Conservation (phyloP, 2,329 filamentous ascomycete genomes). For the Fusarium veterinarium region DNA sequence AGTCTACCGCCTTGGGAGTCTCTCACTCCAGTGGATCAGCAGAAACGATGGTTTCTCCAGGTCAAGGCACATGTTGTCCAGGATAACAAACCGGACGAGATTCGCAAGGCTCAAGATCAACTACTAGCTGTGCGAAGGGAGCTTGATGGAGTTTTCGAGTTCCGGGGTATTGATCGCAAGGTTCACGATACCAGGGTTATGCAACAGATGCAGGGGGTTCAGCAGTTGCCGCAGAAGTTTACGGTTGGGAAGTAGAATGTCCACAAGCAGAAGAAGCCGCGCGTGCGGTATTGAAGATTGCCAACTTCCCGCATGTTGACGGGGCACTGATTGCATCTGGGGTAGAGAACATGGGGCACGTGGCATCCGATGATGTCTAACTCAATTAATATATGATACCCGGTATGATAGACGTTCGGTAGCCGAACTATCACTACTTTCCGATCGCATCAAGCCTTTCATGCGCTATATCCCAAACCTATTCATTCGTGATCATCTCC, state of each 20-base stretch:
- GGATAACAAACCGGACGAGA: conserved; percentile 68
- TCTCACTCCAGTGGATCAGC: conserved; percentile 61
- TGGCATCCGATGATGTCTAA: background rate
- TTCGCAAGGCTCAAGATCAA: conserved; percentile 65
- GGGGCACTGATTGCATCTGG: fast-evolving
- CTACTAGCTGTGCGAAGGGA: conserved; percentile 59
- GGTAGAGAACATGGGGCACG: background rate
- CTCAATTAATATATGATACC: conserved; percentile 28
- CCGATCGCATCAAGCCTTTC: too few species aligned
- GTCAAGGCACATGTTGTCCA: conserved; percentile 66
- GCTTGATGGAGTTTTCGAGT: conserved; percentile 64
- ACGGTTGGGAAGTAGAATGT: conserved; percentile 47
- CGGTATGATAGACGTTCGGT: conserved; percentile 5
- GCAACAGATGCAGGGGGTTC: conserved; percentile 52
- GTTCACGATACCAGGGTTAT: conserved; percentile 64
- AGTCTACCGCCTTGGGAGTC: conserved; percentile 60
- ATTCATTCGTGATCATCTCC: fast-evolving
- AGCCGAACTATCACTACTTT: background rate
- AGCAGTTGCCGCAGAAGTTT: conserved; percentile 54
- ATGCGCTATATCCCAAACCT: too few species aligned
- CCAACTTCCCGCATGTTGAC: background rate
- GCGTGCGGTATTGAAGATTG: background rate
- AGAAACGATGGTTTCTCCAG: conserved; percentile 65
- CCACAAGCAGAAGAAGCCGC: background rate
- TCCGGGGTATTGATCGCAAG: conserved; percentile 63